Conservation (phyloP, 2,329 filamentous ascomycete species). For the Hortaea werneckii region DNA sequence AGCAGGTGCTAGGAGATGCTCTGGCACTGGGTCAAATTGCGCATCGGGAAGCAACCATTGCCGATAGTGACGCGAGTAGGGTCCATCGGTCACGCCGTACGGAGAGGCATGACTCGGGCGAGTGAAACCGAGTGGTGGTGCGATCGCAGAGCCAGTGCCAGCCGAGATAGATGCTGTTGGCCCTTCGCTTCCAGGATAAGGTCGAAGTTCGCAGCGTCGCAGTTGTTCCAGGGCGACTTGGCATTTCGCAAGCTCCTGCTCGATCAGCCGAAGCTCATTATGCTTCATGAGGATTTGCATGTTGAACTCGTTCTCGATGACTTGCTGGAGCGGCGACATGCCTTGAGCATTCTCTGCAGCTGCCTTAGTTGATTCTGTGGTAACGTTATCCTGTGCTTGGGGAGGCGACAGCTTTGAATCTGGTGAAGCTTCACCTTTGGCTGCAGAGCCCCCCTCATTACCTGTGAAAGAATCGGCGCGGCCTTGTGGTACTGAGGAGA, state of each 20-base stretch:
- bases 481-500: no score
- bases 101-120: constrained; percentile 71
- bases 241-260: constrained; percentile 93
- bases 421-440: no score
- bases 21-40: constrained; percentile 56
- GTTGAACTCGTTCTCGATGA: constrained; percentile 77
- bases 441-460: no score
- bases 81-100: constrained; percentile 83
- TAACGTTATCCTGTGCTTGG: no score
- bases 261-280: constrained; percentile 83
- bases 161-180: constrained; percentile 59
- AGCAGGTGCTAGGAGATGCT: constrained; percentile 12
- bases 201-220: constrained; percentile 82
- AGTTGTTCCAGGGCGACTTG: constrained; percentile 89
- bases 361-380: no score
- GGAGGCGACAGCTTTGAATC: no score
- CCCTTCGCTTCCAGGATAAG: constrained; percentile 65
- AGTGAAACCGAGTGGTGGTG: constrained; percentile 50
- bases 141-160: constrained; percentile 63
- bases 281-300: constrained; percentile 91
- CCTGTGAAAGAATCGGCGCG: no score
- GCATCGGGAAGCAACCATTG: constrained; percentile 90
- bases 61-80: constrained; percentile 87
- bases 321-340: constrained; percentile 51
- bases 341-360: neutral